Evolutionary conservation across 1,284 basidiomycete genomes (phyloP), one percentile per base, ranked within the genome.

Genomic region (Agroathelia rolfsii): DNA sequence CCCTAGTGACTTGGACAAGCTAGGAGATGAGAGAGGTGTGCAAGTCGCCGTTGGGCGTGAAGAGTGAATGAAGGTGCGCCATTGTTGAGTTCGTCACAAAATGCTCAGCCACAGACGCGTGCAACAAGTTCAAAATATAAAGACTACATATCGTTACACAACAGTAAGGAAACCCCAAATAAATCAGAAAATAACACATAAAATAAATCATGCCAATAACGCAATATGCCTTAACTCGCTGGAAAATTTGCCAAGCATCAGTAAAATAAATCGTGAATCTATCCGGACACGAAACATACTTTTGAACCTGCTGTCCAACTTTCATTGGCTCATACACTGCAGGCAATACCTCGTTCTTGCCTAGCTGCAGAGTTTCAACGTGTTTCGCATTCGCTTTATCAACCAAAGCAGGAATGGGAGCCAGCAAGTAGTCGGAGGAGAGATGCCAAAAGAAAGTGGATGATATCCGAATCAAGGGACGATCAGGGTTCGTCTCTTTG

Each of bases 401-500:
- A n/a, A n/a, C 49, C n/a, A 90, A 59, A 1, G 53, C 48, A 2
- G 72, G 64, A 10, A 88, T 70, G 3, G 85, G 74, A 2, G 53
- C 60, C 12, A 92, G 66, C 35, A 80, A 71, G 42, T 72, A 80
- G 52, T 93, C 89, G 3, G 85, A 87, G 0, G 81, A 87, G 20
- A 94, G 67, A 49, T 92, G 88, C 80, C 82, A 92, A 64, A 94
- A 94, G 63, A 93, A 92, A 0, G 89, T 94, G 2, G 86, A 90
- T 4, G 88, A 93, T 42, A 95, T 89, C 13, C 90, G 77, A 44
- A 92, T 87, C 23, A 82, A 62, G 9, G 89, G 89, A n/a, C 89
- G 74, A 33, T 74, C 66, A 0, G 85, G 77, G 42, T 66, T 61
- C 34, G 68, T 58, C 3, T 46, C 40, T 45, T 70, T 77, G 24